These are phyloP conservation scores for Cercis canadensis DNA, from an alignment of 306 rosid species.

Conservation along the genomic window DNA sequence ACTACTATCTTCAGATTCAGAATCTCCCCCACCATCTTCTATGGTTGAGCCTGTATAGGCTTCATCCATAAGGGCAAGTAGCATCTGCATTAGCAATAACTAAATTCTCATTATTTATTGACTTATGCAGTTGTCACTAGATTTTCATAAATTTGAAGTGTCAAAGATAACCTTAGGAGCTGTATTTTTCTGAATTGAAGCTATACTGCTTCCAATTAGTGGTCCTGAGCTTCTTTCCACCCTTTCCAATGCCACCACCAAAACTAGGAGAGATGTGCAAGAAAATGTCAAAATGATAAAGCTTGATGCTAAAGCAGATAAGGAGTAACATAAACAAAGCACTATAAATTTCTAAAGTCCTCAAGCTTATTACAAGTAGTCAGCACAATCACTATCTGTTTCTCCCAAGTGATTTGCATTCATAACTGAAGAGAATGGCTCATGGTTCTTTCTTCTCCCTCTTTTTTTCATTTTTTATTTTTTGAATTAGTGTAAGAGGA, in stretches of 20 bases:
- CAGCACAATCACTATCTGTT: conserved; percentile 3
- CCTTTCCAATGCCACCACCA: conserved; percentile 94
- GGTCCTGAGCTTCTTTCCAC: conserved; percentile 88
- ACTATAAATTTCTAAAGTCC: conserved; percentile 2
- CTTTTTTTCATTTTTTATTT: neutral
- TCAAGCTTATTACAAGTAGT: conserved; percentile 20
- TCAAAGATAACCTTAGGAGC: conserved; percentile 81
- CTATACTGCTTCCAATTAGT: conserved; percentile 85
- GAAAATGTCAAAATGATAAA: conserved; percentile 33
- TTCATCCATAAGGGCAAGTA: conserved; percentile 99
- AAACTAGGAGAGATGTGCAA: conserved; percentile 52
- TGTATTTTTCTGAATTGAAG: conserved; percentile 90
- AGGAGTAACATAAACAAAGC: neutral
- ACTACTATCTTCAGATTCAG: conserved; percentile 82
- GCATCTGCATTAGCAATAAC: conserved; percentile 65
- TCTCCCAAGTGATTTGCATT: conserved; percentile 18
- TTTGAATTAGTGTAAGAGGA: neutral
- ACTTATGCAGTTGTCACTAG: conserved; percentile 26
- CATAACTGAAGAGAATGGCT: conserved; percentile 6
- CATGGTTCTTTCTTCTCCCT: neutral
- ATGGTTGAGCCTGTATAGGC: conserved; percentile 97
- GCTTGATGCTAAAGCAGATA: conserved; percentile 9
- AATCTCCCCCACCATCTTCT: conserved; percentile 93
- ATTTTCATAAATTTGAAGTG: conserved; percentile 22
- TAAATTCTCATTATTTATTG: conserved; percentile 17